Evolutionary conservation across 352 stramenopile species (phyloP), one percentile per base, ranked within the genome.

Genomic region (Phytophthora lateralis): DNA sequence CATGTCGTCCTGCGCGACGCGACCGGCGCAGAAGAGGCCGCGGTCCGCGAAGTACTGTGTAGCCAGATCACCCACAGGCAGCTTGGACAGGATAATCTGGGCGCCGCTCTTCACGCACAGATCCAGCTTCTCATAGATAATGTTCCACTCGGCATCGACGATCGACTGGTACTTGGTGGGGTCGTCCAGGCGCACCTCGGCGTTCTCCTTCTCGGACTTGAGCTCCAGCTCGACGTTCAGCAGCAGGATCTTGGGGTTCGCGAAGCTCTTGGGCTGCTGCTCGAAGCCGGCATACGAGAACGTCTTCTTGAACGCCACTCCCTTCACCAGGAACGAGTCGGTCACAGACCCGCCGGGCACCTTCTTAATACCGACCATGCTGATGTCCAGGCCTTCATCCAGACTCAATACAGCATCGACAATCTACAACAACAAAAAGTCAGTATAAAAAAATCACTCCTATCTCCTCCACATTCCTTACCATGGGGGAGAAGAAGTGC

Each of bases 221-320:
- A 99, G 87, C 82, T 99, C 97, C 30, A 99, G 75, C 77, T 99
- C 97, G 9, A 99, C 96, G 75, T 99, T 99, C 29, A 99, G 75
- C 26, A 99, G 76, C 41, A 99, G 69, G 48, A 99, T 97, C 69
- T 98, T 98, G 1, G 97, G 96, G 78, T 98, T 92, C 14, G 78
- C 70, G 70, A 99, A 99, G 48, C 88, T 88, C 82, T 99, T 99
- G 39, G 97, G 97, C 90, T 99, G 98, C 89, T 99, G 97, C 80
- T 99, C 97, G 69, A 99, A 99, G n/a, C 97, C 97, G 7, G 97
- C 97, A 74, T 99, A 99, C 50, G 91, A 98, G 72, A 99, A 99
- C 21, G 97, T 99, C 80, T 99, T 99, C 80, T 99, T 98, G 85
- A 99, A 99, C 3, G 97, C 97, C 3, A 99, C 97, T 24, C 97